Conservation (phyloP, 495 filamentous ascomycete species). For the Sphaerosporella brunnea region DNA sequence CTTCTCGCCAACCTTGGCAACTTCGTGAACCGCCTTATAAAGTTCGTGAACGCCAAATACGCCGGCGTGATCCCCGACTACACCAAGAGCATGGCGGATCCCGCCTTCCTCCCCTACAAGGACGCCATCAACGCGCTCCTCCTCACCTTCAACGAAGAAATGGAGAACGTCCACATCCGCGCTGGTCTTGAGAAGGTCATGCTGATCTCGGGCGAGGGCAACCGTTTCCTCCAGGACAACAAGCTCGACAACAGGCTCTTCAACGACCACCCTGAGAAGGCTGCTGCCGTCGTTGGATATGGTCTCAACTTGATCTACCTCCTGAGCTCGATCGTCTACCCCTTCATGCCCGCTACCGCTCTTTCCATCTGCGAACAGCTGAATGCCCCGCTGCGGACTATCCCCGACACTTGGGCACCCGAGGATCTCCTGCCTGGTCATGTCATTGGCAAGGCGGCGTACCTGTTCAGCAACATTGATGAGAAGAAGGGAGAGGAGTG, state of each 20-base stretch:
- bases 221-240: slow-evolving; percentile 65
- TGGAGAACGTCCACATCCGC: slow-evolving; percentile 60
- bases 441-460: slow-evolving; percentile 60
- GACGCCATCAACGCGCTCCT: slow-evolving; percentile 44
- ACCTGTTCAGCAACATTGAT: slow-evolving; percentile 72
- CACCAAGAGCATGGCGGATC: slow-evolving; percentile 29
- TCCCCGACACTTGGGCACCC: slow-evolving; percentile 55
- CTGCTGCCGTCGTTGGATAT: slow-evolving; percentile 59
- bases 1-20: slow-evolving; percentile 83
- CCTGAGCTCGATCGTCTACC: slow-evolving; percentile 53
- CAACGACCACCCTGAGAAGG: slow-evolving; percentile 51
- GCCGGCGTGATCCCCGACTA: slow-evolving; percentile 55
- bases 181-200: slow-evolving; percentile 53
- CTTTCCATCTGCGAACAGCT: slow-evolving; percentile 59
- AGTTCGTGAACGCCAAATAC: slow-evolving; percentile 66
- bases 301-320: slow-evolving; percentile 71
- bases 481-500: slow-evolving; percentile 67
- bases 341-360: slow-evolving; percentile 73
- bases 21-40: slow-evolving; percentile 83
- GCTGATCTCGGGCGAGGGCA: slow-evolving; percentile 53
- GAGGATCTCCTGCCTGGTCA: slow-evolving; percentile 50
- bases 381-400: slow-evolving; percentile 41
- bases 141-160: slow-evolving; percentile 49
- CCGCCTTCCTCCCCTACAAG: slow-evolving; percentile 39
- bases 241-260: slow-evolving; percentile 67